These are phyloP conservation scores for Ligustrum vulgare DNA, from an alignment of 257 asterid species.

Conservation along the genomic window DNA sequence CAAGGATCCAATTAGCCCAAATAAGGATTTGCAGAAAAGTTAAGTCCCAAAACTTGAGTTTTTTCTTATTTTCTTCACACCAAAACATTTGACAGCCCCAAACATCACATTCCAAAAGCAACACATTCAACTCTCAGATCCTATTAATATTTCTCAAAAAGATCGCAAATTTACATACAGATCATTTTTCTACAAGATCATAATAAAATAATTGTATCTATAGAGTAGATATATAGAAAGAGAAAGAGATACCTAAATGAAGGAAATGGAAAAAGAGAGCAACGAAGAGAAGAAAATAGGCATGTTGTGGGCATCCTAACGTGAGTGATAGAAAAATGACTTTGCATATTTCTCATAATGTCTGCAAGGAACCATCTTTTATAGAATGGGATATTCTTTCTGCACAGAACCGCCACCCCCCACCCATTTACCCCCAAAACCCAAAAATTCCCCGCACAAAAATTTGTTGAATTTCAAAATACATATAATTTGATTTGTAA, in stretches of 20 bases:
- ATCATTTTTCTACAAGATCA: constrained; percentile 8
- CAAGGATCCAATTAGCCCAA: constrained; percentile 12
- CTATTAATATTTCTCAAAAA: neutral
- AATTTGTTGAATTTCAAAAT: neutral
- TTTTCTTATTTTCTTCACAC: neutral
- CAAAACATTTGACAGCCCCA: neutral
- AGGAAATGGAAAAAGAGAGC: neutral
- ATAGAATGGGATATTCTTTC: neutral
- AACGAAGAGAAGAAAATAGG: neutral
- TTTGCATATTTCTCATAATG: constrained; percentile 11
- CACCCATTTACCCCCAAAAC: too few species aligned
- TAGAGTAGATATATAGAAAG: neutral
- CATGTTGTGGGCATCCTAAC: constrained; percentile 23
- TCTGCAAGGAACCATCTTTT: constrained; percentile 4
- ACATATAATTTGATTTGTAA: neutral
- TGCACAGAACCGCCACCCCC: neutral
- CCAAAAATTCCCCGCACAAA: too few species aligned
- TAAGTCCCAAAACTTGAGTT: neutral
- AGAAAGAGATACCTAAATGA: constrained; percentile 24
- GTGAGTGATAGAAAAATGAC: constrained; percentile 8
- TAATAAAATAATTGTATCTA: too few species aligned
- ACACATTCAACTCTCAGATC: constrained; percentile 1
- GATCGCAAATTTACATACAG: constrained; percentile 13
- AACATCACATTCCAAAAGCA: constrained; percentile 6
- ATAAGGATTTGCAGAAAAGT: constrained; percentile 26